Base-by-base conservation (phyloP, 805 yeast genomes). In the Lachancea sp. region DNA sequence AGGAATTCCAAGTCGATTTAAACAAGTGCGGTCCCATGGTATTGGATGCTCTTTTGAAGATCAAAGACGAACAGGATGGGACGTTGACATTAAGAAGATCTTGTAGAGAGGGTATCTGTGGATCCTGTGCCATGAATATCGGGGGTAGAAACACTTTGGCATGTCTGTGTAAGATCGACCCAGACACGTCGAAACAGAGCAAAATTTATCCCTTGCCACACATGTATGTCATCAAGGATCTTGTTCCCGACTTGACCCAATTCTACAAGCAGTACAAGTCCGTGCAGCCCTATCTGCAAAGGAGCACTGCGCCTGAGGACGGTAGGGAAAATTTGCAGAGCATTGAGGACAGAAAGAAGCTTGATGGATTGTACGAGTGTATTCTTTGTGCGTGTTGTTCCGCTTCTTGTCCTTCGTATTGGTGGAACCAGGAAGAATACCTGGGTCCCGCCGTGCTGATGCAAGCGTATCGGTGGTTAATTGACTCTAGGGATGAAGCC, bases 381-480 rank as follows among this genome's bases (percentile, higher is more conserved):
- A 90, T 90, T 58, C 72, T 90, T 62, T 90, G 98, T 72, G 98
- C 98, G 8, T 89, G 98, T 71, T 90, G 98, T 69, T 89, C 97
- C 25, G 92, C 98, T 38, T 81, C 97, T 15, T 92, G 98, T 73
- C 98, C 98, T 40, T 89, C 97, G 3, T 92, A 92, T 77, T 92
- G 98, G 98, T 92, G 98, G 98, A 92, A 92, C 71, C 96, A 87
- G 71, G 95, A 89, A 69, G 95, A 92, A 73, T 92, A 92, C 70
- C 72, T 92, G 56, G 98, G 98, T 43, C 98, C 98, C 19, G 98
- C 98, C 22, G 97, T 92, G 41, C 77, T 92, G 66, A 85, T 92
- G 96, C 98, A 92, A 75, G 97, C 97, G 41, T 92, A 80, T 77
- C 83, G 98, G 74, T 92, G 98, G 98, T 80, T 92, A 74, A 78